Base-by-base conservation (phyloP, 192 early-diverging fungal genomes). In the Backusella luteola region DNA sequence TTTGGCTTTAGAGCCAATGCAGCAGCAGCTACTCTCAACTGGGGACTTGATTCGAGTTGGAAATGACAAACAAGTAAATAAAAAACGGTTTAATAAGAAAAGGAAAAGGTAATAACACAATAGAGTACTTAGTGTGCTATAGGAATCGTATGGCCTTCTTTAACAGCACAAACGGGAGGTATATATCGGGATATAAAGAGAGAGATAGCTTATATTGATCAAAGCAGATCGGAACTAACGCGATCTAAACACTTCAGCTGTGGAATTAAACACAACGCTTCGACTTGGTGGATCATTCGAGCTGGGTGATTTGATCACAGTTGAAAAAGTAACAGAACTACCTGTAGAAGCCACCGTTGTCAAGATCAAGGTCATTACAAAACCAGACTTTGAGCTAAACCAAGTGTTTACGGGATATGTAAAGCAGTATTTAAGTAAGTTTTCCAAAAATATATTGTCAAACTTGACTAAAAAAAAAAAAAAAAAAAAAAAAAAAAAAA, bases 361-460 rank as follows among this genome's bases (percentile, higher is more conserved):
- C 29, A 79, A 80, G 46, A 87, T 88, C 4, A 71, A 76, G 3
- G 73, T 75, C 52, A 75, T 93, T 38, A 76, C 82, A 34, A 41
- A 69, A 8, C 67, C 73, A 5, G 75, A 80, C 19, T 85, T 86
- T 69, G 70, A 85, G 1, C 69, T 83, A 11, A 88, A 91, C 73
- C 71, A 85, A 15, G 69, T 82, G 49, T 80, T 94, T 26, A 81
- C 59, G 15, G 83, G 88, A 0, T 91, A 86, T 71, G 69, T 84
- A 32, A 91, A 91, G 42, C 90, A 93, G 76, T 83, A 90, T 15
- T 76, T 94, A 73, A 74, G 91, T 91, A 87, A 69, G 14, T 4
- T 49, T 49, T 49, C 46, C 15, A 7, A 19, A 32, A 19, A 49
- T 19, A 49, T 6, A 0, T 44, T 44, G 42, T 17, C 38, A 1